phyloP scores from a whole-genome alignment of 2,329 filamentous ascomycete species.

The Onygena corvina region DNA sequence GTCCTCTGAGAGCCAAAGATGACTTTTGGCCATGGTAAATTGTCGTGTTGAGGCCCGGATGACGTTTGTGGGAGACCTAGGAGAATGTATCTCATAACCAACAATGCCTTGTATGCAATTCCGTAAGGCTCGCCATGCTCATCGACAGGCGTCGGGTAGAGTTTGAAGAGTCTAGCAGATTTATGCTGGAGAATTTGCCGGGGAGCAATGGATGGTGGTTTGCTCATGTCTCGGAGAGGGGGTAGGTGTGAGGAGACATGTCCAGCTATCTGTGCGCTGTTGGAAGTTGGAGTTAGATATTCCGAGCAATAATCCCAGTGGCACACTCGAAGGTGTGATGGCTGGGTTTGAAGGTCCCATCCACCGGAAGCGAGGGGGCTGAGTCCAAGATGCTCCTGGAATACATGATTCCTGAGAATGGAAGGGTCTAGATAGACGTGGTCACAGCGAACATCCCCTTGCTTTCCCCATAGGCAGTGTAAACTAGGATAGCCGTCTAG shows the following conservation, averaged over 20 bases:
- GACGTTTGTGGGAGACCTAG: conserved; percentile 16
- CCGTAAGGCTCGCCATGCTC: conserved; percentile 34
- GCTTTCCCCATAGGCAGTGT: conserved; percentile 35
- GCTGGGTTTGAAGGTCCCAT: conserved; percentile 9
- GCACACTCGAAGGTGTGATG: conserved; percentile 20
- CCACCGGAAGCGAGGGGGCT: conserved; percentile 4
- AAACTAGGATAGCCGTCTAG: conserved; percentile 32
- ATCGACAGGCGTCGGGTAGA: conserved; percentile 33
- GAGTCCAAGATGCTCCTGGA: conserved; percentile 32
- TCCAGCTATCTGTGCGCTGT: conserved; percentile 29
- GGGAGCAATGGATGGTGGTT: conserved; percentile 19
- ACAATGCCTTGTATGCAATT: conserved; percentile 36
- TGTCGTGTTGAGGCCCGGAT: conserved; percentile 20
- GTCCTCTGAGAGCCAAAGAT: conserved; percentile 30
- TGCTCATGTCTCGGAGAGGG: conserved; percentile 14
- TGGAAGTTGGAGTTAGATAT: conserved; percentile 25
- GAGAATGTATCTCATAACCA: conserved; percentile 38
- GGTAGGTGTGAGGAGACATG: conserved; percentile 25
- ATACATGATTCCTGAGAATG: conserved; percentile 33
- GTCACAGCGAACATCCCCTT: conserved; percentile 9
- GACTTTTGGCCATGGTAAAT: conserved; percentile 30
- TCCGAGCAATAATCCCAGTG: conserved; percentile 31
- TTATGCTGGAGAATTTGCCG: conserved; percentile 31
- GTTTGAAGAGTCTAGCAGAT: conserved; percentile 31
- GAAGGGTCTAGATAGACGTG: conserved; percentile 23